These are phyloP conservation scores for Zygnema circumcarinatum DNA, from an alignment of 139 green algal species.

Conservation along the genomic window DNA sequence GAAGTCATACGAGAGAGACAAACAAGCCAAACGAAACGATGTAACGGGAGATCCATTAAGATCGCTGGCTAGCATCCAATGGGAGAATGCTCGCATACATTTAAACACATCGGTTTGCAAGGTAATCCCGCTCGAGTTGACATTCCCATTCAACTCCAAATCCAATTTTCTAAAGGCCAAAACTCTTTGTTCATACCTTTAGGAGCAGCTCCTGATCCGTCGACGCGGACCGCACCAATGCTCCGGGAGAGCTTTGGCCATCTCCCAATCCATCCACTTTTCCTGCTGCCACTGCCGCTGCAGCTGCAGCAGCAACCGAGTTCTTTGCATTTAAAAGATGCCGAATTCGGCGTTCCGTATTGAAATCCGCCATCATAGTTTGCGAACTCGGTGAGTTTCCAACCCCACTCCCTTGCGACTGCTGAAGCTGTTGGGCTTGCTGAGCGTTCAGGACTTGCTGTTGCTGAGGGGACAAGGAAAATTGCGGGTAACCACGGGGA, in stretches of 20 bases:
- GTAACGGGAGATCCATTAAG: too few species aligned
- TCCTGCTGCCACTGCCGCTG: background rate
- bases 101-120: too few species aligned
- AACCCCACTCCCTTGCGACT: background rate
- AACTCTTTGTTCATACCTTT: background rate
- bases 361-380: background rate
- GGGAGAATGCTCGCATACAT: too few species aligned
- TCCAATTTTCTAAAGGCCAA: too few species aligned
- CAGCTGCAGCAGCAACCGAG: background rate
- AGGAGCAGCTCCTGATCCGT: background rate
- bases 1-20: too few species aligned
- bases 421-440: constrained; percentile 31
- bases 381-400: background rate
- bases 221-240: background rate
- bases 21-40: too few species aligned
- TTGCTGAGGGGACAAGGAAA: constrained; percentile 29
- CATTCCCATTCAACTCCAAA: too few species aligned
- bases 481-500: constrained; percentile 15
- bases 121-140: too few species aligned
- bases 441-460: constrained; percentile 32
- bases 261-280: background rate
- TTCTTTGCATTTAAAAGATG: background rate
- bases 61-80: too few species aligned
- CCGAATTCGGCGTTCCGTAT: background rate
- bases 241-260: background rate